Conservation (phyloP, 495 filamentous ascomycete genomes). For the Daldinia loculata region DNA sequence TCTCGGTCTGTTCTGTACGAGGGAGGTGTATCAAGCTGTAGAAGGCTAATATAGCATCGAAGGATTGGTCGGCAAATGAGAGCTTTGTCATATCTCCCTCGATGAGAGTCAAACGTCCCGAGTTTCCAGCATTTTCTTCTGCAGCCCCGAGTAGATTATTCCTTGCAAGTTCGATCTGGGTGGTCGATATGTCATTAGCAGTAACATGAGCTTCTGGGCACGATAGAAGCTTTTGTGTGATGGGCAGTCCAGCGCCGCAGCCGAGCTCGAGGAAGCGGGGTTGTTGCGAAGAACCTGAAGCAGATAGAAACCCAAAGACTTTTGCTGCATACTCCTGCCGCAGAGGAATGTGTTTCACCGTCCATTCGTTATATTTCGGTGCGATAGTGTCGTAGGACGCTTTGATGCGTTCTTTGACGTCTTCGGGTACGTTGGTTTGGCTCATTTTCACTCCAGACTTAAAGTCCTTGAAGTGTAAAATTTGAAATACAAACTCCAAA, state of each 20-base stretch:
- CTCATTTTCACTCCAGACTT: too few species aligned
- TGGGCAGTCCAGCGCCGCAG: neutral
- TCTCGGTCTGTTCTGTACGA: conserved; percentile 45
- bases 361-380: too few species aligned
- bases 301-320: neutral
- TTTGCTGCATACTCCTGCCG: too few species aligned
- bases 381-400: too few species aligned
- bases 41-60: conserved; percentile 45
- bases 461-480: too few species aligned
- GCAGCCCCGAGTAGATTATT: neutral
- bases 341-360: too few species aligned
- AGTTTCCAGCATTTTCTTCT: conserved; percentile 2
- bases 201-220: neutral
- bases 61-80: conserved; percentile 35
- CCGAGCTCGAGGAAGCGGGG: neutral
- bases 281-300: neutral
- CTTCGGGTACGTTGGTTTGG: too few species aligned
- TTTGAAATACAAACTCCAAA: too few species aligned
- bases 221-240: neutral
- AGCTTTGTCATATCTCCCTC: conserved; percentile 47
- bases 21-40: conserved; percentile 50
- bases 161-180: neutral
- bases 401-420: too few species aligned
- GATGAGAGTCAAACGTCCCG: conserved; percentile 27
- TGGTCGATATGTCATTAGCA: neutral